Evolutionary conservation across 2,329 filamentous ascomycete species (phyloP), one percentile per base, ranked within the genome.

Genomic region (Penicillium sp.): DNA sequence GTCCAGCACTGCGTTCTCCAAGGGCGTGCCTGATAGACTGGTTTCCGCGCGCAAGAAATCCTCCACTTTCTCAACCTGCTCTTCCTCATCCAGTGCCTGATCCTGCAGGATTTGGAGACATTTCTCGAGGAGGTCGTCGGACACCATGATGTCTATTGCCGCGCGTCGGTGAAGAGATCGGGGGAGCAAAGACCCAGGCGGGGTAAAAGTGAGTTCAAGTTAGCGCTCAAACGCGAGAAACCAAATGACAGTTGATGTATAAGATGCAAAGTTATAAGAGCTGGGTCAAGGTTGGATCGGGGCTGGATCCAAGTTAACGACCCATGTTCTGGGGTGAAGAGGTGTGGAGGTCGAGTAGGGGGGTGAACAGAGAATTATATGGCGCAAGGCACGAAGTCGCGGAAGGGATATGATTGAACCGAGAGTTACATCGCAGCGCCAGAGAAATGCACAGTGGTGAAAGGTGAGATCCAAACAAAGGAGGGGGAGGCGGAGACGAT

Each of bases 51-150:
- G 88, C 66, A 97, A 81, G 49, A 97, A 81, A 62, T 92, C 89
- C 77, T 97, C 92, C 49, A 97, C 81, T 75, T 85, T 89, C 75
- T 97, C 93, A 45, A 90, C 93, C 80, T 94, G 96, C 69, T 97
- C 93, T 75, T 99, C 94, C 60, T 97, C 94, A 66, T 96, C 90
- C 57, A 96, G 81, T 51, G 82, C 81, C 54, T 85, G 78, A 75
- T 97, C 88, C 77, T 94, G 87, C 60, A 99, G 83, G 69, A 97
- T 84, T 48, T 91, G 90, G 71, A 95, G 85, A 74, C 92, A 96
- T 68, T 94, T 84, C 66, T 97, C 92, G 79, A 95, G 96, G 52
- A 93, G 86, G 65, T 92, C 87, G 80, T 97, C 93, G 66, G 92
- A 90, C 59, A 96, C 87, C 93, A 97, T 97, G 71, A 58, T 82